Evolutionary conservation across 176 grass and related monocot genomes (phyloP), one percentile per base, ranked within the genome.

Genomic region (Eragrostis nindensis): DNA sequence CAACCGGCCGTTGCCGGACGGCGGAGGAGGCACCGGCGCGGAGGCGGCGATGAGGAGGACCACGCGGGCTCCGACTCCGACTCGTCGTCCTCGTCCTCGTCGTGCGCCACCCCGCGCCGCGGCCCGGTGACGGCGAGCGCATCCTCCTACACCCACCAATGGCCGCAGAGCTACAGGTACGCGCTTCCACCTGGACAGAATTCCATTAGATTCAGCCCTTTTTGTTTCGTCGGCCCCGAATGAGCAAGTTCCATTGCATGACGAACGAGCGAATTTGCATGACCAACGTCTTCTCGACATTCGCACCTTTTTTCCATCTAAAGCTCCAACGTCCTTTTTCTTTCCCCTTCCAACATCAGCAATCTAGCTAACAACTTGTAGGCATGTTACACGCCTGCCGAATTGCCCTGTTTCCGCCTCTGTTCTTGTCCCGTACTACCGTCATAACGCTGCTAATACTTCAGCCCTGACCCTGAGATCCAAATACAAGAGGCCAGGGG

Each of bases 101-200:
- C 92, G 8, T 87, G 80, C 83, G 64, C 53, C 82, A 87, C 62
- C 55, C 84, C 78, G 47, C 74, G 47, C 80, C 70, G 43, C 49
- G 71, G 21, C 25, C 30, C 13, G 87, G 90, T 90, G 89, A 80
- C 72, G n/a, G 24, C 57, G 86, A 86, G 6, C 87, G 68, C 84
- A 0, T 42, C 77, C 64, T 98, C 92, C 27, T 95, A 98, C 86
- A 86, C 82, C 70, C 87, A 92, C 27, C 86, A 88, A 70, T 95
- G 90, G 95, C 95, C 92, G 66, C 95, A 94, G 86, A 98, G 95
- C 64, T 98, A 98, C 95, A 97, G 94, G 94, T 97, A 12, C 57
- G 57, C 57, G 46, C 11, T 14, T 1, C 46, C 24, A 36, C 32
- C 32, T 36, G 32, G 32, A n/a, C n/a, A n/a, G n/a, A 36, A 36